Conservation (phyloP, 306 rosid species). For the Lathyrus oleraceus region DNA sequence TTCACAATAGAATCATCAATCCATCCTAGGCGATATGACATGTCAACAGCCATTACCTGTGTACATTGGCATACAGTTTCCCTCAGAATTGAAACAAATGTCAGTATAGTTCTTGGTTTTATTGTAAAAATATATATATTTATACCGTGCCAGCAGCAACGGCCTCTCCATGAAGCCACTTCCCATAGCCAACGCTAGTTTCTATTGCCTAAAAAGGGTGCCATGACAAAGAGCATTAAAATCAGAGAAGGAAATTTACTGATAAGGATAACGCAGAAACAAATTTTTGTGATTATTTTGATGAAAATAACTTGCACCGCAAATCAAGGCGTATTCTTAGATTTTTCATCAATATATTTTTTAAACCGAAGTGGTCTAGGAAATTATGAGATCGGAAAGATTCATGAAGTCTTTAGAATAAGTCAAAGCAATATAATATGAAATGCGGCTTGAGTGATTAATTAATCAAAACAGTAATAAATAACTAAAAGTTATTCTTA, state of each 20-base stretch:
- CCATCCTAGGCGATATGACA: conserved; percentile 97
- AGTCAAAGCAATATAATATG: conserved; percentile 19
- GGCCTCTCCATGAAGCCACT: conserved; percentile 99
- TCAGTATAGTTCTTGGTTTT: not conserved
- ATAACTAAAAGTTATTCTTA: not conserved
- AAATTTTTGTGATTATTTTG: not conserved
- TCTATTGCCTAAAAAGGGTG: conserved; percentile 74
- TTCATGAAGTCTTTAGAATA: not conserved
- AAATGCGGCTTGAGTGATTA: not conserved
- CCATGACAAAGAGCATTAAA: conserved; percentile 27
- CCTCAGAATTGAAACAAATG: conserved; percentile 27
- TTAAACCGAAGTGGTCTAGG: conserved; percentile 2
- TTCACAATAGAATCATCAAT: conserved; percentile 81
- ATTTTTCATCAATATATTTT: conserved; percentile 24
- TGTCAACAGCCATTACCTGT: conserved; percentile 95
- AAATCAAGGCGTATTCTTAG: conserved; percentile 13
- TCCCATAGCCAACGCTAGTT: conserved; percentile 82
- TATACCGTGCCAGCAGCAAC: conserved; percentile 94
- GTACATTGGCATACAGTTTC: conserved; percentile 39
- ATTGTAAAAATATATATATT: not conserved
- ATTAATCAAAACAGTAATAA: not conserved
- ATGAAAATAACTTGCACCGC: not conserved
- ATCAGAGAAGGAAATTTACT: conserved; percentile 18
- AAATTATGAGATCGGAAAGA: not conserved
- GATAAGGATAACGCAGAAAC: conserved; percentile 22